A percentile compares a stretch with the other conserved stretches of the same genome.
phyloP scores from a whole-genome alignment of 495 filamentous ascomycete species.

The Lophiotrema nucula region DNA sequence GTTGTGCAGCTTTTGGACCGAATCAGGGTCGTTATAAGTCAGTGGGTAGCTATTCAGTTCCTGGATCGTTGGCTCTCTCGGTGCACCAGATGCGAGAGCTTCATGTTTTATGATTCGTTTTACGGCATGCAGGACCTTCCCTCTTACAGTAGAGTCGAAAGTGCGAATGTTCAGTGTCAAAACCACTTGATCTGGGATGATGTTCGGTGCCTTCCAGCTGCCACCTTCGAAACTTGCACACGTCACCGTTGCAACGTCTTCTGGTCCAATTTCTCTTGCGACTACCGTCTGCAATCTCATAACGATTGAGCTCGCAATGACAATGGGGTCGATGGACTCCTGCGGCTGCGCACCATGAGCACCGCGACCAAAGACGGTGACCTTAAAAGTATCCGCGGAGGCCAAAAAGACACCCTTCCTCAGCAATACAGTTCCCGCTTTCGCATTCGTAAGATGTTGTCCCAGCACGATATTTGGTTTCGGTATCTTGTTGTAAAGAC shows the following conservation, averaged over 20 bases:
- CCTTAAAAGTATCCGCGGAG: constrained; percentile 1
- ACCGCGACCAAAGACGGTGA: constrained; percentile 1
- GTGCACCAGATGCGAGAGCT: background rate
- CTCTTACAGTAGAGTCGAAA: background rate
- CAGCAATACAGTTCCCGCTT: constrained; percentile 29
- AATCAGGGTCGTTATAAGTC: background rate
- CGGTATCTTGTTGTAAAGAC: constrained; percentile 52
- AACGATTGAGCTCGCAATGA: background rate
- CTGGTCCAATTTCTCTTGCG: background rate
- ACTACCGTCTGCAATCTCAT: constrained; percentile 1
- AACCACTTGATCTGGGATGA: background rate
- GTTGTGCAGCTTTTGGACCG: background rate
- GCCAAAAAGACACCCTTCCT: background rate
- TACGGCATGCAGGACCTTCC: background rate
- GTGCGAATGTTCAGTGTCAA: background rate
- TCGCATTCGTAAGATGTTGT: constrained; percentile 51
- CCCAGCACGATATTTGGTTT: constrained; percentile 59
- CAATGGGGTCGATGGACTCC: background rate
- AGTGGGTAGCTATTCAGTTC: background rate
- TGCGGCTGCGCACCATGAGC: constrained; percentile 8
- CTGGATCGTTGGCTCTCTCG: background rate
- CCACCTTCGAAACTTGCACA: background rate
- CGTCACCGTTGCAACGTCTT: background rate
- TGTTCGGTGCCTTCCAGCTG: background rate
- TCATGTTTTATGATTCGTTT: background rate